Percentiles rank a stretch among this genome's conserved stretches.
Conservation (phyloP, 331 rosid species). For the Malus hybrid region DNA sequence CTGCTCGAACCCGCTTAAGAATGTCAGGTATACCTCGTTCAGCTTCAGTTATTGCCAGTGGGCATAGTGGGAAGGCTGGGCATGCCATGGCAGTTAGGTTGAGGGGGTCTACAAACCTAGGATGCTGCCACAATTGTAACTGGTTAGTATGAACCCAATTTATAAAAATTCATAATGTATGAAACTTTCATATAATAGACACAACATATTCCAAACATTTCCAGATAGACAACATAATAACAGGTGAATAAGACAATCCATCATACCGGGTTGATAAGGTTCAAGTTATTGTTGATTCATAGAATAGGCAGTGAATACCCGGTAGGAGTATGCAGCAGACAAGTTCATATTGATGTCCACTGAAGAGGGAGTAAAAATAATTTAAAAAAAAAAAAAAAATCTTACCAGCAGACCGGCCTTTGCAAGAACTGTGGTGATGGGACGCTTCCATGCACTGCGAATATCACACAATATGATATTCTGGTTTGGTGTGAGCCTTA, state of each 20-base stretch:
- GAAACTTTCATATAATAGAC: background rate
- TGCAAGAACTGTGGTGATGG: conserved; percentile 76
- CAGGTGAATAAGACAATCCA: background rate
- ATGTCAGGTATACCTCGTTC: conserved; percentile 87
- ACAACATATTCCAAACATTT: background rate
- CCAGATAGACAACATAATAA: background rate
- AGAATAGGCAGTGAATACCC: background rate
- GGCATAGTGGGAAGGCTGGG: conserved; percentile 96
- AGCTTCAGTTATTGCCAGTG: conserved; percentile 93
- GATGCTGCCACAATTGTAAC: conserved; percentile 48
- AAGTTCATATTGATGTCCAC: background rate
- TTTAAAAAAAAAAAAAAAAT: background rate
- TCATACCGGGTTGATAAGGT: background rate
- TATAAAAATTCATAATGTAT: background rate
- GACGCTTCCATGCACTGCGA: conserved; percentile 77
- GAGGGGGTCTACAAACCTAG: conserved; percentile 85
- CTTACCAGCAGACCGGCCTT: conserved; percentile 96
- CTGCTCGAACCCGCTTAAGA: conserved; percentile 83
- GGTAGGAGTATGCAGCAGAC: background rate
- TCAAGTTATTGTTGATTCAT: background rate
- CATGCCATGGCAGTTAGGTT: conserved; percentile 96
- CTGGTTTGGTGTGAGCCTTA: conserved; percentile 87
- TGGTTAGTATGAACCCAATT: conserved; percentile 7
- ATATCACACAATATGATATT: conserved; percentile 83
- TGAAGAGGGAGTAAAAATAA: background rate